phyloP scores from a whole-genome alignment of 331 rosid species.

The Acacia pycnantha region DNA sequence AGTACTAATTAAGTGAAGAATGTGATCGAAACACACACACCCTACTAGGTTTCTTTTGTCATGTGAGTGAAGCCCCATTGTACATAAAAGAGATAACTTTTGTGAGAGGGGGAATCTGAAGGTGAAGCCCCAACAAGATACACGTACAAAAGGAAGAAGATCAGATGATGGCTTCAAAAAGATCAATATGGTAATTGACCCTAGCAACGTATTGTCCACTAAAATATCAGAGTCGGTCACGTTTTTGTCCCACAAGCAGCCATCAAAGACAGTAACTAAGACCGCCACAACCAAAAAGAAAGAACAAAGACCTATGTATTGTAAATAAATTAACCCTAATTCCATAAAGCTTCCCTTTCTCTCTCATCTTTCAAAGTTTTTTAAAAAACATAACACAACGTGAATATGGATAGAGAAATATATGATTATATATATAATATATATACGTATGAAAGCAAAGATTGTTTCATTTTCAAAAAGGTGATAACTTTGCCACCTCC shows the following conservation, averaged over 20 bases:
- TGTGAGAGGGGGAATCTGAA: slow-evolving; percentile 24
- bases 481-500: slow-evolving; percentile 15
- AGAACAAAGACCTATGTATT: slow-evolving; percentile 31
- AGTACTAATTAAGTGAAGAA: background rate
- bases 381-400: slow-evolving; percentile 4
- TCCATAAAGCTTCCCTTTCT: slow-evolving; percentile 30
- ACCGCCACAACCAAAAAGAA: slow-evolving; percentile 24
- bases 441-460: slow-evolving; percentile 2
- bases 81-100: background rate
- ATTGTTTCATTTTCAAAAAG: slow-evolving; percentile 27
- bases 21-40: background rate
- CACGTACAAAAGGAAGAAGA: background rate
- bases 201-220: background rate
- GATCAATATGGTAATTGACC: background rate
- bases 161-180: background rate
- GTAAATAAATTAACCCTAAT: slow-evolving; percentile 40
- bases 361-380: slow-evolving; percentile 14
- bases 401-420: background rate
- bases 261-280: slow-evolving; percentile 46
- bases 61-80: background rate
- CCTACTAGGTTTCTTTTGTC: background rate
- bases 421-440: background rate
- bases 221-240: slow-evolving; percentile 42
- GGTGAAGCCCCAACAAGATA: background rate
- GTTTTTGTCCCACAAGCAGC: slow-evolving; percentile 57